Evolutionary conservation across 2,329 filamentous ascomycete genomes (phyloP).

Genomic region (Aspergillus oerlinghausenensis): DNA sequence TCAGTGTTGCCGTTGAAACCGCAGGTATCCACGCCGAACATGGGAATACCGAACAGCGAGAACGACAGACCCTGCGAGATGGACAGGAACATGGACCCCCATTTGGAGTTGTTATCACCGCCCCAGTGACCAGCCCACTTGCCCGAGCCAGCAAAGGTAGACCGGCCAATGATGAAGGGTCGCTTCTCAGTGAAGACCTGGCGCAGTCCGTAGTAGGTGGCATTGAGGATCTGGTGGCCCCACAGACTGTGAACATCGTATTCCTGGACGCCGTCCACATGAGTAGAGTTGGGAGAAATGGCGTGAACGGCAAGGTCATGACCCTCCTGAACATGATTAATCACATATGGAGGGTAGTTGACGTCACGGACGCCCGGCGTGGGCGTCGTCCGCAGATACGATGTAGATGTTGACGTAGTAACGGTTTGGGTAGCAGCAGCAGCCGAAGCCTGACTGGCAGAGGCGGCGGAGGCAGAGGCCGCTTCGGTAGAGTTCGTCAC

Average conservation of each 20-base stretch:
- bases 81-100: slow-evolving; percentile 69
- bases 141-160: slow-evolving; percentile 73
- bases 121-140: slow-evolving; percentile 79
- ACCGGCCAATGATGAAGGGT: slow-evolving; percentile 79
- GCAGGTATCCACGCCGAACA: slow-evolving; percentile 69
- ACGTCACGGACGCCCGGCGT: slow-evolving; percentile 63
- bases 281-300: slow-evolving; percentile 71
- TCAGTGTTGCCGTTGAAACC: slow-evolving; percentile 66
- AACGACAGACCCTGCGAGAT: slow-evolving; percentile 76
- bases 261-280: slow-evolving; percentile 66
- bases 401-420: slow-evolving; percentile 32
- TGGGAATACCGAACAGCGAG: slow-evolving; percentile 68
- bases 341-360: slow-evolving; percentile 70
- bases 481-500: slow-evolving; percentile 65
- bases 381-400: slow-evolving; percentile 56
- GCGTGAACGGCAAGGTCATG: slow-evolving; percentile 70
- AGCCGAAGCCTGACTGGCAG: slow-evolving; percentile 48
- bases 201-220: slow-evolving; percentile 68
- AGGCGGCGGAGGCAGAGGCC: slow-evolving; percentile 53
- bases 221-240: slow-evolving; percentile 69
- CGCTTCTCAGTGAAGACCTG: slow-evolving; percentile 62
- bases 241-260: slow-evolving; percentile 83
- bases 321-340: slow-evolving; percentile 61
- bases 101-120: slow-evolving; percentile 67
- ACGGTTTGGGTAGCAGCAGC: slow-evolving; percentile 27